phyloP scores from a whole-genome alignment of 2,329 filamentous ascomycete genomes.

The Massarina eburnea region DNA sequence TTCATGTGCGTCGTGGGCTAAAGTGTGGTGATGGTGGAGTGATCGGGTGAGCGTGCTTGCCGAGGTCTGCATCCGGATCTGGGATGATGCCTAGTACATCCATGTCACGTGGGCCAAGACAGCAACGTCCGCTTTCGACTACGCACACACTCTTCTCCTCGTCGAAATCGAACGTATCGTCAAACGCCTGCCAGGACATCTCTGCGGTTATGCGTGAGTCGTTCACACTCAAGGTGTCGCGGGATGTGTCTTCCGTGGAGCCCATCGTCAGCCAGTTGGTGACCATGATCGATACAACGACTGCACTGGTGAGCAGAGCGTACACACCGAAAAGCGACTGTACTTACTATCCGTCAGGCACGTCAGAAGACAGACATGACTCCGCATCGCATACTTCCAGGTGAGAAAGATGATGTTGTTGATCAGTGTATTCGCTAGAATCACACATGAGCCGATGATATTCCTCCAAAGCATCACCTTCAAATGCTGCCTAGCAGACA shows the following conservation, averaged over 20 bases:
- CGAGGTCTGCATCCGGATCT: neutral
- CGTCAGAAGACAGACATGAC: conserved; percentile 41
- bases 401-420: conserved; percentile 37
- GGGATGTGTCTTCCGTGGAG: conserved; percentile 2
- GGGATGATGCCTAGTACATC: neutral
- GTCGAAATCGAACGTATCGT: too few species aligned
- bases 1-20: neutral
- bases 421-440: conserved; percentile 36
- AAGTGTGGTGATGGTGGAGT: neutral
- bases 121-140: neutral
- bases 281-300: conserved; percentile 20
- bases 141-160: too few species aligned
- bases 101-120: neutral
- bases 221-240: neutral
- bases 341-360: conserved; percentile 43
- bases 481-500: conserved; percentile 11
- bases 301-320: conserved; percentile 5
- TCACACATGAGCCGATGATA: conserved; percentile 29
- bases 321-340: neutral
- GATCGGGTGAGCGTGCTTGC: neutral
- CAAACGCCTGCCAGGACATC: too few species aligned
- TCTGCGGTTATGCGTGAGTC: too few species aligned
- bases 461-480: conserved; percentile 25
- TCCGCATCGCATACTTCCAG: conserved; percentile 28
- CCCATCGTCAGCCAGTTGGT: conserved; percentile 23